phyloP scores from a whole-genome alignment of 306 rosid species.

The Malus sylvestris region DNA sequence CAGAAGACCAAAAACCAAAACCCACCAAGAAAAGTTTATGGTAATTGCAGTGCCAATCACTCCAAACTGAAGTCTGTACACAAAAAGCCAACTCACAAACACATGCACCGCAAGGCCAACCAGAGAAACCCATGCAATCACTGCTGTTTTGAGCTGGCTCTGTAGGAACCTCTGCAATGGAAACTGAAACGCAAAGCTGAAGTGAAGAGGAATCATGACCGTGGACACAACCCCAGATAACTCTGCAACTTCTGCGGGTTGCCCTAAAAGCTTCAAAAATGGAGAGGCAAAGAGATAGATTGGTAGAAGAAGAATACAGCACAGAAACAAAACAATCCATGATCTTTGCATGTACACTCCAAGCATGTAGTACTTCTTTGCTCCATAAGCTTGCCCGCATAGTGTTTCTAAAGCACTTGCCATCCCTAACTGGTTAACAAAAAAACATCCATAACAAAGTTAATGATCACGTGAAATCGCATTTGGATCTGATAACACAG shows the following conservation, averaged over 20 bases:
- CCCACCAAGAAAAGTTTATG: slow-evolving; percentile 59
- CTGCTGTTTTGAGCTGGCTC: slow-evolving; percentile 43
- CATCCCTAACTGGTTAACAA: slow-evolving; percentile 61
- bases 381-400: slow-evolving; percentile 89
- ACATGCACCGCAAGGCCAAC: slow-evolving; percentile 38
- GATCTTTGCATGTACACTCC: slow-evolving; percentile 86
- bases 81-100: slow-evolving; percentile 55
- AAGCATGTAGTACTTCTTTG: slow-evolving; percentile 62
- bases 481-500: neutral
- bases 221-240: slow-evolving; percentile 39
- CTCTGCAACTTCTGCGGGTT: slow-evolving; percentile 50
- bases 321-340: slow-evolving; percentile 57
- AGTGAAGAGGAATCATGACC: slow-evolving; percentile 58
- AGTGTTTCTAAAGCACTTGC: slow-evolving; percentile 78
- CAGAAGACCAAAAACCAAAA: slow-evolving; percentile 39
- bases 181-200: slow-evolving; percentile 55
- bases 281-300: slow-evolving; percentile 51
- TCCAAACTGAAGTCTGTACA: slow-evolving; percentile 44
- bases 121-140: slow-evolving; percentile 45
- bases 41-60: slow-evolving; percentile 53
- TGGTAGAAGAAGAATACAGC: slow-evolving; percentile 55
- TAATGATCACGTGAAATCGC: neutral
- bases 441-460: neutral
- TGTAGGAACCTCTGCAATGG: slow-evolving; percentile 62
- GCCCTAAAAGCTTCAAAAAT: slow-evolving; percentile 47